Evolutionary conservation across 2,329 filamentous ascomycete genomes (phyloP).

Genomic region (Thielaviopsis ethacetica): DNA sequence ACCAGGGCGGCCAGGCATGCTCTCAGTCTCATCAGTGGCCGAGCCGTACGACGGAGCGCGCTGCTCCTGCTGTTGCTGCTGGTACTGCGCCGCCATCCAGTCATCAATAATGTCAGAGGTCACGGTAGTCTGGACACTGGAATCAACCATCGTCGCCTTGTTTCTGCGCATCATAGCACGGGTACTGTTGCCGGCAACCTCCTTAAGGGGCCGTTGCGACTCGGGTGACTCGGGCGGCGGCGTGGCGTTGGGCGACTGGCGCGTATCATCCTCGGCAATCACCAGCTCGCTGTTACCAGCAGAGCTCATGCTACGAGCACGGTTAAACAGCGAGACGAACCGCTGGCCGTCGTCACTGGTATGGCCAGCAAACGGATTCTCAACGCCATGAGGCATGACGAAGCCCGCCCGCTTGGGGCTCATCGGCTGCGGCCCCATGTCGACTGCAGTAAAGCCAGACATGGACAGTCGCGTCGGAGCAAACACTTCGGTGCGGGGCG

Average conservation of each 20-base stretch:
- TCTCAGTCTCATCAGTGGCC: slow-evolving; percentile 41
- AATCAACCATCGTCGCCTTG: slow-evolving; percentile 9
- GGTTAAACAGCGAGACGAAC: slow-evolving; percentile 28
- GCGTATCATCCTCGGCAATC: slow-evolving; percentile 50
- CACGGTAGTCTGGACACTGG: slow-evolving; percentile 62
- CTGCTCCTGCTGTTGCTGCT: slow-evolving; percentile 1
- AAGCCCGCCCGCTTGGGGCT: slow-evolving; percentile 39
- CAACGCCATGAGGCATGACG: slow-evolving; percentile 34
- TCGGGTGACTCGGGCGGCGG: slow-evolving; percentile 32
- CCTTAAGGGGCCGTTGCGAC: slow-evolving; percentile 41
- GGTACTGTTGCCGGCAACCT: slow-evolving; percentile 42
- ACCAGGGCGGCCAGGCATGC: slow-evolving; percentile 24
- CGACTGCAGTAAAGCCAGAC: slow-evolving; percentile 6
- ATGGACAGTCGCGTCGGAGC: slow-evolving; percentile 1
- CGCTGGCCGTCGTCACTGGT: slow-evolving; percentile 17
- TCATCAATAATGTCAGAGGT: slow-evolving; percentile 71
- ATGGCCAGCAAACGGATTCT: slow-evolving; percentile 17
- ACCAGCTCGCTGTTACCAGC: slow-evolving; percentile 17
- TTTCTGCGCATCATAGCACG: slow-evolving; percentile 23
- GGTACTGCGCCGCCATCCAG: slow-evolving; percentile 42
- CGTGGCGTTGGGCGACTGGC: slow-evolving; percentile 31
- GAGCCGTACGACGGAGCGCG: slow-evolving; percentile 15
- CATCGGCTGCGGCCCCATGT: slow-evolving; percentile 10
- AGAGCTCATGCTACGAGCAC: slow-evolving; percentile 15
- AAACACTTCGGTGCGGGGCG: slow-evolving; percentile 2